Base-by-base conservation (phyloP, 202 grass and related monocot genomes). In the Carex sylvatica region DNA sequence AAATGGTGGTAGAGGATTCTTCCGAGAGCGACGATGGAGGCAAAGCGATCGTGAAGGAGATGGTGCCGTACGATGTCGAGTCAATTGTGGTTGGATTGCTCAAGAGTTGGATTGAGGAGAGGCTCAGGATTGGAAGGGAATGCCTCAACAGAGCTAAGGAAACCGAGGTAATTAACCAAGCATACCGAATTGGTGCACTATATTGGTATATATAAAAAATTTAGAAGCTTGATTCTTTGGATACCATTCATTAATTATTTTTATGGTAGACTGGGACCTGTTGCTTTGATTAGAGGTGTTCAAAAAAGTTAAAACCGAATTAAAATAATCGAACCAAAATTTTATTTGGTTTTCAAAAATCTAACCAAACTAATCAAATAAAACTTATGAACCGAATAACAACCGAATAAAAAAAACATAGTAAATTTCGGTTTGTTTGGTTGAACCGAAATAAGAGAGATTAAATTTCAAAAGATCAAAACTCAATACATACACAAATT, bases 101-200 rank as follows among this genome's bases (percentile, higher is more conserved):
- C 84, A 98, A 95, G 88, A 70, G 67, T 68, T 98, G 95, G 95
- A 93, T 98, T 84, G 92, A 95, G 44, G 92, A 95, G 42, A 87
- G 85, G 73, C 88, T 98, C 16, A 88, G 78, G 83, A 91, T 93
- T 19, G 65, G 80, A 63, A 93, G 54, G 71, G 89, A 98, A 71
- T 93, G 87, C 68, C 55, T 93, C 20, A 87, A 78, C 55, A 83
- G 92, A 90, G 91, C 92, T 38, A 98, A 91, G 85, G 95, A 98
- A 66, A 98, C 89, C 0, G 91, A 98, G 90, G 95, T 97, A 67
- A 77, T 26, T 69, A 65, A 54, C 4, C 18, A 46, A 31, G 46
- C 51, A 28, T 61, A 13, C 36, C 14, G 3, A 35, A 70, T 38
- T 23, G 10, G 53, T 51, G 14, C 1, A 24, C 3, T 51, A 52